A percentile compares a stretch with the other conserved stretches of the same genome.
These are phyloP conservation scores for Sicyos edulis DNA, from an alignment of 306 rosid genomes.

Conservation along the genomic window DNA sequence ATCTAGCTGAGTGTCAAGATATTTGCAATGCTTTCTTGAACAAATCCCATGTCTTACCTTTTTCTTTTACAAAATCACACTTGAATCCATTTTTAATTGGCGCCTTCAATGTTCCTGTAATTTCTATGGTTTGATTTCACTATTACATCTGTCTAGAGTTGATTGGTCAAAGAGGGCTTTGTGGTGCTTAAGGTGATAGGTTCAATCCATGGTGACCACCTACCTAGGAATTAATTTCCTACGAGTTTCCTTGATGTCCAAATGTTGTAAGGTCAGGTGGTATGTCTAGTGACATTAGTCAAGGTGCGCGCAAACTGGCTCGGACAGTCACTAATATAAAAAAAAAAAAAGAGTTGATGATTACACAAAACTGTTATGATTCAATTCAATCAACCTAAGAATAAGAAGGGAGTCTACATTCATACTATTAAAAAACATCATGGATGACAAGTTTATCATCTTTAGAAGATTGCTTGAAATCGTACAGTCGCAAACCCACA, in stretches of 20 bases:
- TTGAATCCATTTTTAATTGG: not conserved
- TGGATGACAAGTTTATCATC: not conserved
- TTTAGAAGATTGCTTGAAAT: conserved; percentile 6
- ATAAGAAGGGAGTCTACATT: not conserved
- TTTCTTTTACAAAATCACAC: not conserved
- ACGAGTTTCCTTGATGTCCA: no score
- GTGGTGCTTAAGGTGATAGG: no score
- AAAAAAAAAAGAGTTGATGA: conserved; percentile 3
- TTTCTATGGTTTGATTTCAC: not conserved
- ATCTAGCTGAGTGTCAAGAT: not conserved
- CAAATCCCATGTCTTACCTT: not conserved
- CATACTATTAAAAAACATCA: not conserved
- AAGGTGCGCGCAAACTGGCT: no score
- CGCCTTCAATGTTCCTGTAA: not conserved
- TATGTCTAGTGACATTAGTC: no score
- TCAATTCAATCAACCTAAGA: not conserved
- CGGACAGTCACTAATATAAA: no score
- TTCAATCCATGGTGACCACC: no score
- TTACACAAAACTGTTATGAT: not conserved
- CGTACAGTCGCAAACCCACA: not conserved
- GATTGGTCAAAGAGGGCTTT: no score
- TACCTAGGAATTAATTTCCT: no score
- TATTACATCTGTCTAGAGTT: not conserved
- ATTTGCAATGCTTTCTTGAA: not conserved
- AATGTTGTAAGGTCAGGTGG: no score